Evolutionary conservation across 1,139 yeast species (phyloP).

Genomic region (Candida glucosophila): DNA sequence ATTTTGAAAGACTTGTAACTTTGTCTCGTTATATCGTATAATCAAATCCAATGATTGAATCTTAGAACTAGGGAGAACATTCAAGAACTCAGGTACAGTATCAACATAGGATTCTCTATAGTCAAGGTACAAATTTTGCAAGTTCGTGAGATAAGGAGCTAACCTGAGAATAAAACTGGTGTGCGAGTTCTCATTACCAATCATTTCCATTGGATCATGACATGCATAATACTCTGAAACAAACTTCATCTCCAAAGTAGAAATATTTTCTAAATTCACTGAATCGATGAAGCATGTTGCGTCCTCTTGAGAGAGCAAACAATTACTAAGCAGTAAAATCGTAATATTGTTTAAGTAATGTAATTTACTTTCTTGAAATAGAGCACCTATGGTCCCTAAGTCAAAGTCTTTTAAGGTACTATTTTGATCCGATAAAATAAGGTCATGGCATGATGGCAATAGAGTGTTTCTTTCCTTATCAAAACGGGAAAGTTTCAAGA

Average conservation of each 20-base stretch:
- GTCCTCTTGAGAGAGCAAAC: slow-evolving; percentile 18
- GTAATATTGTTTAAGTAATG: slow-evolving; percentile 11
- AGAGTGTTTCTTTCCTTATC: slow-evolving; percentile 10
- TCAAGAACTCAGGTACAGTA: slow-evolving; percentile 31
- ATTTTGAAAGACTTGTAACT: slow-evolving; percentile 12
- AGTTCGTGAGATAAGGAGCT: slow-evolving; percentile 14
- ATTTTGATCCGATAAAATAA: slow-evolving; percentile 4
- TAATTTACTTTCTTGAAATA: slow-evolving; percentile 10
- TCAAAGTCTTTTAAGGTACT: slow-evolving; percentile 7
- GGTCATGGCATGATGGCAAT: slow-evolving; percentile 11
- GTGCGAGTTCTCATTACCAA: slow-evolving; percentile 5
- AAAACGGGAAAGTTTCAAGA: slow-evolving; percentile 14
- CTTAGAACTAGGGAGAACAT: slow-evolving; percentile 9
- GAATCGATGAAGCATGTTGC: slow-evolving; percentile 12
- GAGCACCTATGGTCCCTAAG: slow-evolving; percentile 7
- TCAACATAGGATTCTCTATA: slow-evolving; percentile 36
- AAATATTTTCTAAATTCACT: slow-evolving; percentile 13
- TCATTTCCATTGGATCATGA: no score
- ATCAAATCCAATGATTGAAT: slow-evolving; percentile 33
- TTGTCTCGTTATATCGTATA: slow-evolving; percentile 33
- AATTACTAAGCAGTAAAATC: slow-evolving; percentile 17
- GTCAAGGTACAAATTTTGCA: slow-evolving; percentile 31
- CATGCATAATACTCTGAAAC: slow-evolving; percentile 20
- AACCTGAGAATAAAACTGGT: slow-evolving; percentile 23
- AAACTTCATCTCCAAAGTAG: slow-evolving; percentile 15